Evolutionary conservation across 192 early-diverging fungal genomes (phyloP).

Genomic region (Coemansia sp.): DNA sequence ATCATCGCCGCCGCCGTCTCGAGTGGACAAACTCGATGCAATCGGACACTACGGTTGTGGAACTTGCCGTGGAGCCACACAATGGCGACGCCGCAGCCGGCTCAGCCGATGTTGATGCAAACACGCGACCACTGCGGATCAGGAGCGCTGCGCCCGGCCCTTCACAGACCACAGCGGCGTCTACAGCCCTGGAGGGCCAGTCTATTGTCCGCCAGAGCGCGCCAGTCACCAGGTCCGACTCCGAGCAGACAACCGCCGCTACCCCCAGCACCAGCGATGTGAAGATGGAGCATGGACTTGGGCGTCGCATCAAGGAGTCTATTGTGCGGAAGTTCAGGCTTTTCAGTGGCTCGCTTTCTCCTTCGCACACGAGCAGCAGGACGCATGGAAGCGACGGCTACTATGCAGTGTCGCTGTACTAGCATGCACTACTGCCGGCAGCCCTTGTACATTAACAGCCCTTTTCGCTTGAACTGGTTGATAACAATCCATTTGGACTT

Average conservation of each 20-base stretch:
- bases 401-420: conserved; percentile 20
- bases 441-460: background rate
- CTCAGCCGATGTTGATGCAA: background rate
- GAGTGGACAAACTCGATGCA: conserved; percentile 50
- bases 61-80: background rate
- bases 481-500: no score
- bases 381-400: conserved; percentile 26
- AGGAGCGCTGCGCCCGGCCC: conserved; percentile 5
- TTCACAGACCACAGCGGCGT: background rate
- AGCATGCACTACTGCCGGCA: background rate
- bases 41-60: conserved; percentile 42
- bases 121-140: conserved; percentile 18
- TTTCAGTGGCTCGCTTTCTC: conserved; percentile 14
- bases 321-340: conserved; percentile 22
- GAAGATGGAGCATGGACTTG: conserved; percentile 17
- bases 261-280: background rate
- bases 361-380: conserved; percentile 13
- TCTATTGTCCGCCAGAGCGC: conserved; percentile 5
- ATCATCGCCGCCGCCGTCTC: conserved; percentile 30
- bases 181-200: background rate
- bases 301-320: conserved; percentile 30
- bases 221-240: conserved; percentile 29
- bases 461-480: no score
- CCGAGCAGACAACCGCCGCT: conserved; percentile 32
- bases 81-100: background rate